phyloP scores from a whole-genome alignment of 495 filamentous ascomycete genomes.

The Aspergillus egyptiacus region DNA sequence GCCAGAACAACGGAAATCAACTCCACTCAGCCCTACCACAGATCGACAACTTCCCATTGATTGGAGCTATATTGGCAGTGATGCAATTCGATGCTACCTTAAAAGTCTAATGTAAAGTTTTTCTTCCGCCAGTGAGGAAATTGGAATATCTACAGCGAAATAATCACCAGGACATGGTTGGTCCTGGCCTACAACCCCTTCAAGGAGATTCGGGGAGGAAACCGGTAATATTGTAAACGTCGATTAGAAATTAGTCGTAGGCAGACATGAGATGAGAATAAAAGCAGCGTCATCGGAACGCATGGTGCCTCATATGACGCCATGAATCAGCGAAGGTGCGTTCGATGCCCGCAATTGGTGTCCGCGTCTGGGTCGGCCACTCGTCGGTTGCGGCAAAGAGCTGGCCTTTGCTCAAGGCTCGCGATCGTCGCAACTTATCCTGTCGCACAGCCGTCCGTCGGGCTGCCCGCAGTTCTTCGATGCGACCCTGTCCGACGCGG shows the following conservation, averaged over 20 bases:
- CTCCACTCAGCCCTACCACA: slow-evolving; percentile 5
- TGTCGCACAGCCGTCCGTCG: slow-evolving; percentile 40
- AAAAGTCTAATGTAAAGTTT: background rate
- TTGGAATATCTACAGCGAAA: slow-evolving; percentile 7
- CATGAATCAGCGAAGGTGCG: slow-evolving; percentile 35
- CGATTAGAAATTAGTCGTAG: slow-evolving; percentile 5
- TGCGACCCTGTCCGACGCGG: slow-evolving; percentile 67
- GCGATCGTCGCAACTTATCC: slow-evolving; percentile 40
- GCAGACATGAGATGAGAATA: background rate
- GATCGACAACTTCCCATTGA: slow-evolving; percentile 1
- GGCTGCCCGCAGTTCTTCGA: slow-evolving; percentile 37
- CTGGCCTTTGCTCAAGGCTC: slow-evolving; percentile 35
- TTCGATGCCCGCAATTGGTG: slow-evolving; percentile 31
- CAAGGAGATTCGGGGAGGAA: background rate
- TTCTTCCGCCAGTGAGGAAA: slow-evolving; percentile 1
- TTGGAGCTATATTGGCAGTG: slow-evolving; percentile 5
- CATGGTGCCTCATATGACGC: slow-evolving; percentile 39
- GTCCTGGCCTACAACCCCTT: background rate
- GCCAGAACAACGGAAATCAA: background rate
- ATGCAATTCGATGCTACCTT: background rate
- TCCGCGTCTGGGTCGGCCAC: slow-evolving; percentile 28
- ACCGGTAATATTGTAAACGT: background rate
- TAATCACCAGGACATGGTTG: slow-evolving; percentile 4
- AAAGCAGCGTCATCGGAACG: slow-evolving; percentile 26
- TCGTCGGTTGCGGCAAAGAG: slow-evolving; percentile 36